Base-by-base conservation (phyloP, 169 alveolate species). In the Cryptosporidium ubiquitum region DNA sequence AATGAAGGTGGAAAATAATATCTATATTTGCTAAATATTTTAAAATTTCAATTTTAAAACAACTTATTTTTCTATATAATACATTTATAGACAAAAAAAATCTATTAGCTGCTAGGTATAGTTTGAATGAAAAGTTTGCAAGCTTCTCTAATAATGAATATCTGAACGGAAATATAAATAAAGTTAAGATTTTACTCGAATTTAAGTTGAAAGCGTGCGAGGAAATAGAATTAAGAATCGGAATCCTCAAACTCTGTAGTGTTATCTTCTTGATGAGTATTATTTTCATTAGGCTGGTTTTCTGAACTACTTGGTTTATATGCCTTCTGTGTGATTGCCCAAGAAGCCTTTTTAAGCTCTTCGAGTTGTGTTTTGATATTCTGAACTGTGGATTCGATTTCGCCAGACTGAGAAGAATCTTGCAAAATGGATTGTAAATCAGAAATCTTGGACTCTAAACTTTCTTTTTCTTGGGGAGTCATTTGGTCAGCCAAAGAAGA, bases 301-400 rank as follows among this genome's bases (percentile, higher is more conserved):
- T 69, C 64, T 20, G 84, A 23, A 12, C 14, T 26, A 29, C 18
- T 40, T 20, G 57, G 23, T 12, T 35, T 47, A 40, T 79, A 79
- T 31, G 89, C 58, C 20, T 61, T 79, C 49, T 79, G 89, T 26
- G 89, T 29, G 39, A 79, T 49, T 5, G 68, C 58, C 89, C 89
- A 79, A 44, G 89, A 79, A 7, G 40, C 75, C 49, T 79, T 68
- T 61, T 61, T 68, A 26, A 79, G 75, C 51, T 79, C 68, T 61
- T 64, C 69, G 2, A 73, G 31, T 9, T n/a, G 39, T 33, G 26
- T 6, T 40, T 73, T 73, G 31, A 73, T 51, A 26, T 1, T 58
- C 37, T 73, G 85, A 35, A 49, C 23, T 1, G 68, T n/a, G 23
- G 57, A 44, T 18, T 64, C 75, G 23, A 40, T 35, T 20, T 58